Base-by-base conservation (phyloP, 305 asterid species). In the Vinca major region DNA sequence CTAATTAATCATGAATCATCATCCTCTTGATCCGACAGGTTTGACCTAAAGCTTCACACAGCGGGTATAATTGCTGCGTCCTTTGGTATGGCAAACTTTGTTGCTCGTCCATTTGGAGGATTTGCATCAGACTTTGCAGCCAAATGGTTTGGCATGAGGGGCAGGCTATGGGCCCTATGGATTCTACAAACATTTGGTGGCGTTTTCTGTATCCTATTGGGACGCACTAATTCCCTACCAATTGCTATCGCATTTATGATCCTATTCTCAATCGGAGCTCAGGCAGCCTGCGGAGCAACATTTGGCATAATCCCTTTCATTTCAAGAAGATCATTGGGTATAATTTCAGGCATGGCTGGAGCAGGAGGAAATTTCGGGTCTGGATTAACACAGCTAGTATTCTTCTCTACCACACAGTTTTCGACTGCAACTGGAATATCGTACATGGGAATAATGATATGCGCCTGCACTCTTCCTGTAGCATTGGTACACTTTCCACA, bases 41-140 rank as follows among this genome's bases (percentile, higher is more conserved):
- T 81, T 19, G 75, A 73, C 50, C 80, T 79, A 17, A 72, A 79
- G 36, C 82, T 79, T 33, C 80, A 77, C n/a, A 77, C 79, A 0
- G 82, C 84, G 1, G 84, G 86, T 4, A 70, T 56, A n/a, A 74
- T 82, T 1, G 82, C 86, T 0, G 84, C 86, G 5, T 70, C 72
- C 0, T 82, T 77, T 39, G 84, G 84, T 0, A 69, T 82, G 80
- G 81, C 80, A 16, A 82, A 82, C 47, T 5, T 79, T 3, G n/a
- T 82, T 0, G 80, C 86, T 6, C 77, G 86, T 0, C 80, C 86
- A 0, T 77, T 82, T 1, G 84, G 86, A 17, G 86, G 86, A 13
- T 77, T 66, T 56, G 52, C 77, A 1, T 82, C 82, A 0, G 84
- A 82, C 50, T 33, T 49, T 0, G 73, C 82, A 16, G 84, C 82